These are phyloP conservation scores for Candolleomyces aberdarensis DNA, from an alignment of 768 basidiomycete genomes.

Conservation along the genomic window DNA sequence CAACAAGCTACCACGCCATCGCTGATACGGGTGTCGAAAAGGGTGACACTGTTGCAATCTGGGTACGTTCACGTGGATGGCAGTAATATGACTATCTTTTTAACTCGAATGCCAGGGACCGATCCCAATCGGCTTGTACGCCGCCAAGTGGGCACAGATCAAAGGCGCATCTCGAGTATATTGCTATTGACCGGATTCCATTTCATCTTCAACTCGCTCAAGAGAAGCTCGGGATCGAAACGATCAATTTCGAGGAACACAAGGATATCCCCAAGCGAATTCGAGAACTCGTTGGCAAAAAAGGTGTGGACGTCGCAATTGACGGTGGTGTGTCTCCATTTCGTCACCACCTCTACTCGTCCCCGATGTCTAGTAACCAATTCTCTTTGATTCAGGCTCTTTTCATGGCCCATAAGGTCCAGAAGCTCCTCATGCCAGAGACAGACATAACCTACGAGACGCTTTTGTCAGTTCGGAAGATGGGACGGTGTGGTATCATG, in stretches of 20 bases:
- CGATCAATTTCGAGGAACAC: constrained; percentile 54
- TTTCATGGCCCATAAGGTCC: constrained; percentile 69
- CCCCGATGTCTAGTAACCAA: no score
- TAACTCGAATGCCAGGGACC: constrained; percentile 39
- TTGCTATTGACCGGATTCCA: constrained; percentile 64
- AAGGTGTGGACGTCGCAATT: constrained; percentile 60
- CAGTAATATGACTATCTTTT: no score
- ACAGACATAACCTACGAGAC: constrained; percentile 68
- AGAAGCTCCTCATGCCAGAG: constrained; percentile 71
- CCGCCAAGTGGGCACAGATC: constrained; percentile 55
- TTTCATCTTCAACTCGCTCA: constrained; percentile 42
- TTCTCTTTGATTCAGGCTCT: constrained; percentile 31
- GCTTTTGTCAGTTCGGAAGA: constrained; percentile 47
- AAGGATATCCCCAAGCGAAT: constrained; percentile 50
- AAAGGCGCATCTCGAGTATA: constrained; percentile 70
- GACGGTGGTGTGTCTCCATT: constrained; percentile 39
- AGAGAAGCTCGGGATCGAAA: constrained; percentile 49
- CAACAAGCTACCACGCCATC: constrained; percentile 72
- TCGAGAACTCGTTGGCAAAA: constrained; percentile 54
- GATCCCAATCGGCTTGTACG: constrained; percentile 65
- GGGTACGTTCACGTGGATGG: constrained; percentile 39
- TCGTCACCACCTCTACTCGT: background rate
- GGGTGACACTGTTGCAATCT: constrained; percentile 69
- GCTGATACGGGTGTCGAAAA: constrained; percentile 70
- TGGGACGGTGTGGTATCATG: constrained; percentile 60